Evolutionary conservation across 805 yeast genomes (phyloP), one percentile per base, ranked within the genome.

Genomic region (Clavispora santaluciae): DNA sequence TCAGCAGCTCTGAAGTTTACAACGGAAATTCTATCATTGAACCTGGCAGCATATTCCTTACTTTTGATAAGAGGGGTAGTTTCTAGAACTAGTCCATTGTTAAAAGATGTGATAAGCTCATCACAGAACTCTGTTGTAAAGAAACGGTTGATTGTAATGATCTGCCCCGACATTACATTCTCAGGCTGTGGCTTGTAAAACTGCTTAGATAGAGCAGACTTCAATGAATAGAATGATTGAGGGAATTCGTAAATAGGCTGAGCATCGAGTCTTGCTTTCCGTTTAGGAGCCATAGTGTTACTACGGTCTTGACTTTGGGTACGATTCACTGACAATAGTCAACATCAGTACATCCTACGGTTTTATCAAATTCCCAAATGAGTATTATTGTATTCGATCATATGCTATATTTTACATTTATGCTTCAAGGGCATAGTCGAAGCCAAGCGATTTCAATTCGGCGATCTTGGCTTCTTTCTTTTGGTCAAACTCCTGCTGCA

Each of bases 11-110:
- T 43, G 7, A 51, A 41, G 52, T 78, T 80, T 3, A 57, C 56
- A 5, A 72, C 44, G 5, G 68, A 54, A 2, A 66, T 60, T 18
- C 86, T 55, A 48, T 79, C 85, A 48, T 80, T 80, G 33, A 68
- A 69, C 28, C 86, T 59, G 0, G 77, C 76, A 2, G 85, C 85
- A 47, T 77, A 79, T 9, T 67, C 71, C 45, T 65, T 75, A 24
- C 74, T 68, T 43, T 74, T 75, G 8, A 67, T 55, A 40, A 68
- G 43, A 2, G 77, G 80, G 0, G 80, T 76, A 0, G 79, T 75
- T 42, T 64, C 75, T 13, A 76, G 33, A 17, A 30, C 25, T 36
- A 48, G 44, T 6, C 36, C 36, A 7, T 21, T 20, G 5, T 41
- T 36, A 31, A 70, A 62, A 3, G 66, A 57, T 13, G 49, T 43